Base-by-base conservation (phyloP, 805 yeast genomes). In the Candida andamanensis region DNA sequence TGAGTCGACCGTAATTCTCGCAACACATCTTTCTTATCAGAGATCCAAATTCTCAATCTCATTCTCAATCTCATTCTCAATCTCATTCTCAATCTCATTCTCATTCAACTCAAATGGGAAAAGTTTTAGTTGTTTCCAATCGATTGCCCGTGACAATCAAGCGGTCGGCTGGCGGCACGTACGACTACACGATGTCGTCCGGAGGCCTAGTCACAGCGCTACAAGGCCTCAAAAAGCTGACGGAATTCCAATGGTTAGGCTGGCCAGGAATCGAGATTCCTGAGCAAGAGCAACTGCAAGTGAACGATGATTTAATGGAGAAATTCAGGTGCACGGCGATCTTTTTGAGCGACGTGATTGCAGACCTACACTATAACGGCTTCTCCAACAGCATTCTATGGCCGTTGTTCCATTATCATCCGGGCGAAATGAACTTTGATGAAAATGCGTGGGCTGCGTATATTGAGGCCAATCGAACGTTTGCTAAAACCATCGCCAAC, bases 401-500 rank as follows among this genome's bases (percentile, higher is more conserved):
- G 99, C 99, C 99, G 1, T 62, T 94, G 40, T 92, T 92, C 67
- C 99, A 92, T 57, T 92, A 92, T 60, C 98, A 92, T 54, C 98
- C 99, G 1, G 98, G 97, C 40, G 98, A 94, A 58, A 92, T 94
- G 83, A 89, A 85, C 54, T 92, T 92, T 52, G 98, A 92, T 58
- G 98, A 92, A 55, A 78, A 76, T 40, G 95, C 97, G 1, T 92
- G 98, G 98, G 89, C 89, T 33, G 97, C 97, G 1, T 92, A 92
- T 56, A 83, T 86, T 35, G 92, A 86, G 54, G 97, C 97, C 5
- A 92, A 92, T 54, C 63, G 79, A 36, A 65, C 74, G 39, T 92
- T 92, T 63, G 92, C 95, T 9, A 65, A 74, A 23, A 80, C 72
- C 24, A 78, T 92, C 37, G 77, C 85, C 8, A 60, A 70, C 14